A percentile compares a stretch with the other conserved stretches of the same genome.
phyloP scores from a whole-genome alignment of 2,329 filamentous ascomycete species.

The Penicillium sp. region DNA sequence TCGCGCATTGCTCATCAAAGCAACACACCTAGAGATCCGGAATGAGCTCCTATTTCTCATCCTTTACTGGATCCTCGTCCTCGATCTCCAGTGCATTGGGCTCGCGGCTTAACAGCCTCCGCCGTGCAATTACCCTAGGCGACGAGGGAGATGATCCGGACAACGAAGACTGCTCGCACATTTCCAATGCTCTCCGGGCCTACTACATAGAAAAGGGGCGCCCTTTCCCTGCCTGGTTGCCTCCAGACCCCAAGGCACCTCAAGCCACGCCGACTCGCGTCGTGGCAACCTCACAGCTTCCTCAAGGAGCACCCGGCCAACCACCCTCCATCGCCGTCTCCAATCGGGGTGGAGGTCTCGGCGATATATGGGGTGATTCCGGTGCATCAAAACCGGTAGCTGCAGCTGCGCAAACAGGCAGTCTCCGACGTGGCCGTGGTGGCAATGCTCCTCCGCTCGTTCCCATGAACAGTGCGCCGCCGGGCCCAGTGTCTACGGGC shows the following conservation, averaged over 20 bases:
- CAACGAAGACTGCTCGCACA: constrained; percentile 80
- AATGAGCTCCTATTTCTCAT: constrained; percentile 80
- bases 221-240: constrained; percentile 78
- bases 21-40: constrained; percentile 18
- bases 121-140: constrained; percentile 42
- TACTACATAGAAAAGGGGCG: constrained; percentile 90
- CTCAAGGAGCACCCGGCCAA: constrained; percentile 33
- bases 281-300: constrained; percentile 52
- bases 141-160: constrained; percentile 44
- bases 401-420: constrained; percentile 34
- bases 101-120: constrained; percentile 54
- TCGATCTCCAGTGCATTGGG: constrained; percentile 49
- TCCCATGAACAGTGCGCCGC: constrained; percentile 21
- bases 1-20: constrained; percentile 2
- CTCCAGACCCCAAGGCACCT: constrained; percentile 76
- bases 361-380: constrained; percentile 55
- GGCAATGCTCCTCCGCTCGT: constrained; percentile 22
- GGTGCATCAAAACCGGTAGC: constrained; percentile 25
- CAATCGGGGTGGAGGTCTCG: constrained; percentile 42
- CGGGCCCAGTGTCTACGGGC: constrained; percentile 18
- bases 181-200: constrained; percentile 83
- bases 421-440: constrained; percentile 35
- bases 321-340: constrained; percentile 28
- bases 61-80: constrained; percentile 44
- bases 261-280: constrained; percentile 46